phyloP scores from a whole-genome alignment of 768 basidiomycete species.

The Boletus rex-veris region DNA sequence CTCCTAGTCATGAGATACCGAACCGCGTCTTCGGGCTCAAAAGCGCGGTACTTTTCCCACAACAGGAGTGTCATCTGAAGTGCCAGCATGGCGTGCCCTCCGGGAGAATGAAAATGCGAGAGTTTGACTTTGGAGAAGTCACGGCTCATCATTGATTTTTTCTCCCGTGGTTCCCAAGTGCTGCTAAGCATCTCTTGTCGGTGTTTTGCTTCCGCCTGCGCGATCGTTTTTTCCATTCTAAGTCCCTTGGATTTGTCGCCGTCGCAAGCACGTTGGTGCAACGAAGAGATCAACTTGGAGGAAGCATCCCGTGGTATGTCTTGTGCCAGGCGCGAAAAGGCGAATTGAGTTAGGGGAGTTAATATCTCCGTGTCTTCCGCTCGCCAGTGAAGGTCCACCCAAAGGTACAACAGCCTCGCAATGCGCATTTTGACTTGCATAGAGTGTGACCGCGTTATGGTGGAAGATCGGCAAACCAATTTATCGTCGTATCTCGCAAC shows the following conservation, averaged over 20 bases:
- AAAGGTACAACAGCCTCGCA: constrained; percentile 57
- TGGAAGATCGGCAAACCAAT: constrained; percentile 14
- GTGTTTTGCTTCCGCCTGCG: constrained; percentile 19
- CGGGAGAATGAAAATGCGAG: constrained; percentile 32
- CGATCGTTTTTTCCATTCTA: constrained; percentile 25
- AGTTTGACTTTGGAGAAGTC: constrained; percentile 30
- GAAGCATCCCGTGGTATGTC: constrained; percentile 31
- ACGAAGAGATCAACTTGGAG: constrained; percentile 26
- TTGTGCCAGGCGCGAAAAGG: constrained; percentile 27
- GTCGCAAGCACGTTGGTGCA: constrained; percentile 26
- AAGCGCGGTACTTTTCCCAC: constrained; percentile 36
- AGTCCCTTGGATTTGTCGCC: constrained; percentile 24
- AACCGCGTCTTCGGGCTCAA: constrained; percentile 45
- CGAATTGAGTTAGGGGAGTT: constrained; percentile 27
- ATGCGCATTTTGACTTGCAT: constrained; percentile 55
- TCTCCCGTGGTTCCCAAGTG: constrained; percentile 27
- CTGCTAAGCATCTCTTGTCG: constrained; percentile 17
- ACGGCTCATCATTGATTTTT: constrained; percentile 27
- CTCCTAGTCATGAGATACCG: constrained; percentile 35
- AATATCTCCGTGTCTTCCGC: constrained; percentile 43
- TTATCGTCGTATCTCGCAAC: constrained; percentile 48
- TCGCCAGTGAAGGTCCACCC: constrained; percentile 71
- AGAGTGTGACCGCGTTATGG: constrained; percentile 40
- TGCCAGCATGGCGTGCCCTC: constrained; percentile 43
- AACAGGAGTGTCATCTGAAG: constrained; percentile 42